phyloP scores from a whole-genome alignment of 140 eudicot species.

The Eryngium alpinum region DNA sequence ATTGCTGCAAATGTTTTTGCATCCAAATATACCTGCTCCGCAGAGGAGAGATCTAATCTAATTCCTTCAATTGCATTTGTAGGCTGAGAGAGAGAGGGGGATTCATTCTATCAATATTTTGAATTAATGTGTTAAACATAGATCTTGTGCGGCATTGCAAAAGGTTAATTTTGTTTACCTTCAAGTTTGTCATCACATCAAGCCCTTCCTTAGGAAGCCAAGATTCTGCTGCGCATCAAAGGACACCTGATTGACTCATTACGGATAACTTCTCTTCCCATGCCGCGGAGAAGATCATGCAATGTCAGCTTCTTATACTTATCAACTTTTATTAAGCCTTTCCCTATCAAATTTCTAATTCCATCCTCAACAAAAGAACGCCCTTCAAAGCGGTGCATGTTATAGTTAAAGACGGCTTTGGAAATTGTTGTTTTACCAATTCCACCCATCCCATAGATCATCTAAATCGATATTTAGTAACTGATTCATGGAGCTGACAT shows the following conservation, averaged over 20 bases:
- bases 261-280: slow-evolving; percentile 16
- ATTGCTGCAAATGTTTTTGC: background rate
- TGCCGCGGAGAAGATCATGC: slow-evolving; percentile 16
- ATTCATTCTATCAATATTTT: too few species aligned
- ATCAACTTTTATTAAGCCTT: slow-evolving; percentile 6
- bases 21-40: background rate
- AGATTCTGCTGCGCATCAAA: slow-evolving; percentile 13
- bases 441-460: background rate
- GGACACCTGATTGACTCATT: background rate
- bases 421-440: background rate
- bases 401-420: background rate
- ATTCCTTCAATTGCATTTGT: slow-evolving; percentile 3
- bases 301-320: slow-evolving; percentile 3
- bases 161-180: slow-evolving; percentile 3
- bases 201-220: slow-evolving; percentile 10
- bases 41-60: background rate
- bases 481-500: background rate
- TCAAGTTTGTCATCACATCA: background rate
- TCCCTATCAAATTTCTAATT: background rate
- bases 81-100: background rate
- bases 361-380: background rate
- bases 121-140: background rate
- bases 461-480: background rate
- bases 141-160: background rate
- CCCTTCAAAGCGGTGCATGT: background rate